phyloP scores from a whole-genome alignment of 495 filamentous ascomycete genomes.

The Podospora sp. region DNA sequence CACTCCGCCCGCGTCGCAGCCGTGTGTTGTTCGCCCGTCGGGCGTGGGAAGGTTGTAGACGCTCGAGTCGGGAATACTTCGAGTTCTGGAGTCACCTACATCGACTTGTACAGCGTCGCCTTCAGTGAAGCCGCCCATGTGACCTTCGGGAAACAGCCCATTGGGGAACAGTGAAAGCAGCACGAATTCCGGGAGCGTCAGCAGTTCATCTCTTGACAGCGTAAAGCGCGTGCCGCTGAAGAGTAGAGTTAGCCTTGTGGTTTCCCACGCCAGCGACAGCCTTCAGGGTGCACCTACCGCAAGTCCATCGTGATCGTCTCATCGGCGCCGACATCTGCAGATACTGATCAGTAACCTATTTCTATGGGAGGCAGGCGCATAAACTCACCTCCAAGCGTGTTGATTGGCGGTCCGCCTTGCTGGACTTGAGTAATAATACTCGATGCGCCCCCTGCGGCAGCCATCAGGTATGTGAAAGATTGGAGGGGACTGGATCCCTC shows the following conservation, averaged over 20 bases:
- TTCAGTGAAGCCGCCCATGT: conserved; percentile 87
- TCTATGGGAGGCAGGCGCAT: conserved; percentile 9
- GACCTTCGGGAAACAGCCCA: conserved; percentile 94
- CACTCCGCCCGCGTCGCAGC: neutral
- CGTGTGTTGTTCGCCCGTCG: neutral
- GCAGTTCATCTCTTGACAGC: conserved; percentile 88
- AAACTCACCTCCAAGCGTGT: conserved; percentile 78
- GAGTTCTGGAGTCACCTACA: conserved; percentile 60
- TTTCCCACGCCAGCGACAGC: neutral
- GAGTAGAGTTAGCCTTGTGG: conserved; percentile 31
- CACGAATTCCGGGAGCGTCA: conserved; percentile 96
- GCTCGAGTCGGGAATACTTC: conserved; percentile 8
- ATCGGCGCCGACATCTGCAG: conserved; percentile 79
- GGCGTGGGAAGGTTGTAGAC: neutral
- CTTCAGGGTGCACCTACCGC: conserved; percentile 59
- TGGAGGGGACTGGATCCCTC: conserved; percentile 91
- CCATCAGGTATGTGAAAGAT: conserved; percentile 97
- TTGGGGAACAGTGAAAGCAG: conserved; percentile 98
- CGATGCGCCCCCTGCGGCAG: conserved; percentile 90
- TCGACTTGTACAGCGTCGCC: conserved; percentile 96
- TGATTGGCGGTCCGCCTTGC: conserved; percentile 85
- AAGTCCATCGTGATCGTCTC: conserved; percentile 95
- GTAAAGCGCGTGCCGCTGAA: conserved; percentile 87
- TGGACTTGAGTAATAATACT: conserved; percentile 99
- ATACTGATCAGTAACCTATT: conserved; percentile 13